These are phyloP conservation scores for Ceratocystis ficicola DNA, from an alignment of 2,329 filamentous ascomycete species.

Conservation along the genomic window DNA sequence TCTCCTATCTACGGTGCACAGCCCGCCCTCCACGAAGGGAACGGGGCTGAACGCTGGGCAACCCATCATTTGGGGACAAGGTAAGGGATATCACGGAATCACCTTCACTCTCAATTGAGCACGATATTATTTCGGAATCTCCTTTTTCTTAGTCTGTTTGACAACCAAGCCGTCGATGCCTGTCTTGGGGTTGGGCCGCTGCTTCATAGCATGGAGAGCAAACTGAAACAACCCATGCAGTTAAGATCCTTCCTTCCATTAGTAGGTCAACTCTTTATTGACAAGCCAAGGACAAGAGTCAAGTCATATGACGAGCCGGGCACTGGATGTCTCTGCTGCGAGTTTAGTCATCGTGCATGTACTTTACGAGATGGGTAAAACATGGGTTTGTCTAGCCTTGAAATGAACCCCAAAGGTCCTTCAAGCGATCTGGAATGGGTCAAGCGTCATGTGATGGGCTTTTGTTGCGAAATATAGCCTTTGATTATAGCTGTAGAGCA, in stretches of 20 bases:
- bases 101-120: not conserved
- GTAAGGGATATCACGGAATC: constrained; percentile 10
- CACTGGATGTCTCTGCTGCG: not conserved
- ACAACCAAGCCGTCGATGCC: not conserved
- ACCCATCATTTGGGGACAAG: not conserved
- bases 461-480: not conserved
- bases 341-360: not conserved
- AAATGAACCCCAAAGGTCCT: not conserved
- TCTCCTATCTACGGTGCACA: not conserved
- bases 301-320: not conserved
- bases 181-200: not conserved
- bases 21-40: not conserved
- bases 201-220: not conserved
- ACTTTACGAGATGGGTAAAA: not conserved
- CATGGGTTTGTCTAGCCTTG: not conserved
- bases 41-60: not conserved
- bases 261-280: not conserved
- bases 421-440: not conserved
- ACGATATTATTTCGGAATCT: constrained; percentile 4
- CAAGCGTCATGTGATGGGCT: not conserved
- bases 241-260: not conserved
- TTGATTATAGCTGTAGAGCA: not conserved
- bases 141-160: not conserved
- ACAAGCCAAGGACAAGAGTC: not conserved
- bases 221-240: constrained; percentile 5